phyloP scores from a whole-genome alignment of 2,329 filamentous ascomycete genomes.

The Endocalyx cinctus region DNA sequence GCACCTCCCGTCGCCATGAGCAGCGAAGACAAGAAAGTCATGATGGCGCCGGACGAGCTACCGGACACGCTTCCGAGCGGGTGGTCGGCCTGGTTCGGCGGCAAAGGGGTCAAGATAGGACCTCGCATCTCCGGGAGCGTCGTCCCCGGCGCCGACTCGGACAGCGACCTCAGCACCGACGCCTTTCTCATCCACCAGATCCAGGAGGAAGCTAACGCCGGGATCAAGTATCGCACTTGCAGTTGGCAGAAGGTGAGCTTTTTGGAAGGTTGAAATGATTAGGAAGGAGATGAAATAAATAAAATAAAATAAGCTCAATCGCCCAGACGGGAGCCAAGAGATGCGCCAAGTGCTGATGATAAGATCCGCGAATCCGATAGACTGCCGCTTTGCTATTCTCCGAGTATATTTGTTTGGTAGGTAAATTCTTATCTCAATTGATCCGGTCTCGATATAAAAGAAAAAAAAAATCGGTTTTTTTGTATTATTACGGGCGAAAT shows the following conservation, averaged over 20 bases:
- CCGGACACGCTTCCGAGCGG: conserved; percentile 35
- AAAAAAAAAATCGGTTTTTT: too few species aligned
- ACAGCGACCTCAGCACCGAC: conserved; percentile 41
- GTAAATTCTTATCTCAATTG: too few species aligned
- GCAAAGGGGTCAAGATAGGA: conserved; percentile 37
- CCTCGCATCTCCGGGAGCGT: conserved; percentile 47
- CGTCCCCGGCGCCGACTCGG: conserved; percentile 27
- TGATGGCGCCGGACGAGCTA: too few species aligned
- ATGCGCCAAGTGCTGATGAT: too few species aligned
- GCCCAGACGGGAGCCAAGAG: conserved; percentile 11
- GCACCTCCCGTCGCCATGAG: too few species aligned
- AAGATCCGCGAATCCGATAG: too few species aligned
- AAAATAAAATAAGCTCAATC: conserved; percentile 1
- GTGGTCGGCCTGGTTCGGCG: conserved; percentile 35
- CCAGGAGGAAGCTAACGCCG: conserved; percentile 68
- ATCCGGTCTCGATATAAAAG: too few species aligned
- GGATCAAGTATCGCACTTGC: conserved; percentile 89
- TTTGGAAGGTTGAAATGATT: too few species aligned
- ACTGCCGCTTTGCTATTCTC: conserved; percentile 87
- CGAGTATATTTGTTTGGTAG: conserved; percentile 81
- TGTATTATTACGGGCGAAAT: too few species aligned
- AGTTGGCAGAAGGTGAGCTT: conserved; percentile 93
- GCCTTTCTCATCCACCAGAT: conserved; percentile 62
- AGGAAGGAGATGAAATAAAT: conserved; percentile 19
- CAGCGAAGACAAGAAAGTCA: too few species aligned